Evolutionary conservation across 345 rosid species (phyloP).

Genomic region (Corymbia maculata): DNA sequence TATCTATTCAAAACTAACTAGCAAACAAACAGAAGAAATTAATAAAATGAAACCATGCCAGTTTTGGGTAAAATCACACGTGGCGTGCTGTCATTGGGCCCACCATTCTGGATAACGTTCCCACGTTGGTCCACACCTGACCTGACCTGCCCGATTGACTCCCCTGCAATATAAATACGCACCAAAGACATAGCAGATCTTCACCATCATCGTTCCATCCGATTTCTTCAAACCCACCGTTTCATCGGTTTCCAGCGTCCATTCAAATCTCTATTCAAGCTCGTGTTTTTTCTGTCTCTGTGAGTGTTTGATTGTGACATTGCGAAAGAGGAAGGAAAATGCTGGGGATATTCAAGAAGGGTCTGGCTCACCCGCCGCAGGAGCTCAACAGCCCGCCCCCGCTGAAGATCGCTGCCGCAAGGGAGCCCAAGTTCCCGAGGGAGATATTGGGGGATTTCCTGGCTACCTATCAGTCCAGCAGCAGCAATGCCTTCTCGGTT

Average conservation of each 20-base stretch:
- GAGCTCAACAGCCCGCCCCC: constrained; percentile 59
- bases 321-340: constrained; percentile 14
- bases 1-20: too few species aligned
- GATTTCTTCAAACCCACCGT: neutral
- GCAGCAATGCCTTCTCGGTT: constrained; percentile 20
- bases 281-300: neutral
- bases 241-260: neutral
- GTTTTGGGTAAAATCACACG: constrained; percentile 32
- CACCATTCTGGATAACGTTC: neutral
- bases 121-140: neutral
- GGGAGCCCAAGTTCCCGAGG: constrained; percentile 23
- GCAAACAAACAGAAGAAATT: neutral
- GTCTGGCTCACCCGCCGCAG: constrained; percentile 42
- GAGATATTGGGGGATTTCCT: constrained; percentile 30
- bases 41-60: neutral
- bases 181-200: neutral
- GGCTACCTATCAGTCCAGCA: constrained; percentile 8
- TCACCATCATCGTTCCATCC: neutral
- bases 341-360: constrained; percentile 63
- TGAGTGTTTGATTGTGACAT: neutral
- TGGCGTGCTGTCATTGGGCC: neutral
- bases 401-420: neutral
- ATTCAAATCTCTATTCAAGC: neutral
- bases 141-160: too few species aligned
- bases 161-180: neutral